Conservation (phyloP, 768 basidiomycete species). For the Lactifluus piperatus region DNA sequence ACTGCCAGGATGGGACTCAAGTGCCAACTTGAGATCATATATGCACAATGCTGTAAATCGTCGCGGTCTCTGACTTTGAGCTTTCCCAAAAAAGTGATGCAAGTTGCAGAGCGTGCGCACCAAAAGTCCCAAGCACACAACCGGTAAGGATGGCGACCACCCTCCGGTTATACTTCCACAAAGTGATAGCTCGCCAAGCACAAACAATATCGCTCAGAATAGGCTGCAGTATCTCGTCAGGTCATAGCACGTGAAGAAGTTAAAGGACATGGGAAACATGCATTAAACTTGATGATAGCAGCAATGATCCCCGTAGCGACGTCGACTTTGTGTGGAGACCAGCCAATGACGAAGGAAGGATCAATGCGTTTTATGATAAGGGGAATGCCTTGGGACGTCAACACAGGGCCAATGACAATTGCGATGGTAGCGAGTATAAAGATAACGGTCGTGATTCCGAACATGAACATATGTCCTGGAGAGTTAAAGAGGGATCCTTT, state of each 20-base stretch:
- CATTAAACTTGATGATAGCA: conserved; percentile 1
- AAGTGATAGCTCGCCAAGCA: conserved; percentile 8
- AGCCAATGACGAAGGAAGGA: not conserved
- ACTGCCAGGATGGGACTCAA: not conserved
- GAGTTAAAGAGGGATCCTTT: conserved; percentile 3
- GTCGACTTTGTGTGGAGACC: conserved; percentile 6
- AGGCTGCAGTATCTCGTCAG: not conserved
- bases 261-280: not conserved
- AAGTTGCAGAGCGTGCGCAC: not conserved
- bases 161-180: conserved; percentile 13
- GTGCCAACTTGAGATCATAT: conserved; percentile 12
- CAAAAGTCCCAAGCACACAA: conserved; percentile 5
- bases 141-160: not conserved
- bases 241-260: not conserved
- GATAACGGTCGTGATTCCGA: not conserved
- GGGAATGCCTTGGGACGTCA: conserved; percentile 5
- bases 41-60: not conserved
- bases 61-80: not conserved
- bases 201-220: conserved; percentile 16
- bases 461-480: conserved; percentile 7
- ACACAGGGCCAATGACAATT: not conserved
- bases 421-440: conserved; percentile 7
- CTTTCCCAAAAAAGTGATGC: not conserved
- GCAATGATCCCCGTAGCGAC: not conserved
- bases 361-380: conserved; percentile 1